A percentile compares a stretch with the other conserved stretches of the same genome.
Evolutionary conservation across 495 filamentous ascomycete species (phyloP).

Genomic region (Cercophora samala): DNA sequence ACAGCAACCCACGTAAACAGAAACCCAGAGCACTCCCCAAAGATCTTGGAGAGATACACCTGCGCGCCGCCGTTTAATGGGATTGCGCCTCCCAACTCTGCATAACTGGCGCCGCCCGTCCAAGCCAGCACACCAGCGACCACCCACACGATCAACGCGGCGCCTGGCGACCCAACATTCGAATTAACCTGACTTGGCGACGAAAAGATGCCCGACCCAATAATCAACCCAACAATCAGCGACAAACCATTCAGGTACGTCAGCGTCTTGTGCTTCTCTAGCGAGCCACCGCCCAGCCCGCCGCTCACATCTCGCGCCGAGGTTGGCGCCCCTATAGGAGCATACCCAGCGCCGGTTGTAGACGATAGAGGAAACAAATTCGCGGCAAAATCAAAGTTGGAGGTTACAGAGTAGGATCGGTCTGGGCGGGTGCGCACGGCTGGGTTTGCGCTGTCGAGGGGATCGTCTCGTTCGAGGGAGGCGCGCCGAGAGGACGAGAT

Average conservation of each 20-base stretch:
- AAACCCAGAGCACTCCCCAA: constrained; percentile 87
- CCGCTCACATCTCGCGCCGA: constrained; percentile 46
- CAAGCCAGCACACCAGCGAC: constrained; percentile 89
- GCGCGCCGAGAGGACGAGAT: constrained; percentile 87
- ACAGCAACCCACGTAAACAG: constrained; percentile 96
- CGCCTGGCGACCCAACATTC: constrained; percentile 89
- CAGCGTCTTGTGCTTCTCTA: constrained; percentile 93
- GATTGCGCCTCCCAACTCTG: constrained; percentile 92
- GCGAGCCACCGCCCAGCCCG: constrained; percentile 51
- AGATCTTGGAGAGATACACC: constrained; percentile 91
- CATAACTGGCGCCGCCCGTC: constrained; percentile 95
- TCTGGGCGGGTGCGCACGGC: constrained; percentile 41
- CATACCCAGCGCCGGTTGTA: constrained; percentile 71
- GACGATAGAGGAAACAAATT: constrained; percentile 92
- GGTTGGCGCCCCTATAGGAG: constrained; percentile 71
- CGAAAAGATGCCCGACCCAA: constrained; percentile 96
- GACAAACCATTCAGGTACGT: constrained; percentile 93
- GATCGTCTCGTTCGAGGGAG: constrained; percentile 83
- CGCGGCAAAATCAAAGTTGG: constrained; percentile 87
- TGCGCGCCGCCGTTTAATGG: constrained; percentile 93
- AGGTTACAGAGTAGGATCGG: constrained; percentile 83
- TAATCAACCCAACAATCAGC: constrained; percentile 86
- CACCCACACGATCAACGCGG: constrained; percentile 82
- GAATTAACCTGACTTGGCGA: constrained; percentile 90
- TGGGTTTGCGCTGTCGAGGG: constrained; percentile 60